A percentile compares a stretch with the other conserved stretches of the same genome.
These are phyloP conservation scores for Hanseniaspora occidentalis DNA, from an alignment of 805 yeast species.

Conservation along the genomic window DNA sequence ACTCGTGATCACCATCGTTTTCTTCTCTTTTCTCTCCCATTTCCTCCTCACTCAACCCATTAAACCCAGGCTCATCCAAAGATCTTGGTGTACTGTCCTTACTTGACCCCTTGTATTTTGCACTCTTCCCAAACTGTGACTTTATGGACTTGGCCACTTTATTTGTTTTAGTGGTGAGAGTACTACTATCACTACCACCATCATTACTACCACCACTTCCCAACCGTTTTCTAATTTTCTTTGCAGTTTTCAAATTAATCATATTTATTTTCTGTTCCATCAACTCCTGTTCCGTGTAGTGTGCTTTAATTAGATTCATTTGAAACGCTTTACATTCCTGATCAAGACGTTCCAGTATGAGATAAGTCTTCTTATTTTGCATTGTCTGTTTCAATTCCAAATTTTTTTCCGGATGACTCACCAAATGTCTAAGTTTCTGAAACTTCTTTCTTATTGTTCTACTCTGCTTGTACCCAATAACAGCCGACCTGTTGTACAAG, in stretches of 20 bases:
- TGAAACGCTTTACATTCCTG: neutral
- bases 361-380: neutral
- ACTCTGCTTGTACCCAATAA: slow-evolving; percentile 16
- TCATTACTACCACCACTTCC: too few species aligned
- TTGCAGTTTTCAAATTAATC: neutral
- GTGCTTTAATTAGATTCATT: neutral
- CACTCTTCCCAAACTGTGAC: too few species aligned
- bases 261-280: neutral
- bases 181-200: too few species aligned
- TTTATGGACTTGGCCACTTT: too few species aligned
- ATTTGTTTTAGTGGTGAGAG: too few species aligned
- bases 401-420: neutral
- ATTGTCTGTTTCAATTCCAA: neutral
- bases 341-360: neutral
- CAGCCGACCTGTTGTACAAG: slow-evolving; percentile 16
- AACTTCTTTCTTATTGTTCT: slow-evolving; percentile 21
- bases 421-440: slow-evolving; percentile 10
- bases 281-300: neutral
- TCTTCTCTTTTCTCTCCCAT: too few species aligned
- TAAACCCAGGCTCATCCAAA: neutral
- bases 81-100: too few species aligned
- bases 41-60: too few species aligned
- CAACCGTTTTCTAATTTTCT: neutral
- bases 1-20: neutral
- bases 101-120: too few species aligned